phyloP scores from a whole-genome alignment of 2,329 filamentous ascomycete genomes.

The Colletotrichum shisoi region DNA sequence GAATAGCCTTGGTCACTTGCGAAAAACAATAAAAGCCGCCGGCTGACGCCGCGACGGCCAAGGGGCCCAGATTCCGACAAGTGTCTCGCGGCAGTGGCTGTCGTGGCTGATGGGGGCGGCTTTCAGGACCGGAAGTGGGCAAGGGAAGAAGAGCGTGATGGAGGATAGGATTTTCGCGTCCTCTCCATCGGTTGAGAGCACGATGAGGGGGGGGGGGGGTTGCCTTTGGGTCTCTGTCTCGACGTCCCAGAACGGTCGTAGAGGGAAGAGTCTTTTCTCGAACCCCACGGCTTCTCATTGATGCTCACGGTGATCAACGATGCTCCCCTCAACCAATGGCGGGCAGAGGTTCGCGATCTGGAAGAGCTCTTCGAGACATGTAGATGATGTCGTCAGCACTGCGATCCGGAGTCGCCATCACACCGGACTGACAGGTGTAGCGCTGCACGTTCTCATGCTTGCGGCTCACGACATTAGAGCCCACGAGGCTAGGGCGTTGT shows the following conservation, averaged over 20 bases:
- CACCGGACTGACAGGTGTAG: background rate
- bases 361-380: background rate
- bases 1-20: background rate
- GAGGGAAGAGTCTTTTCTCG: background rate
- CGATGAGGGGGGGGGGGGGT: no score
- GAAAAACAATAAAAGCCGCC: background rate
- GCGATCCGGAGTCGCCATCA: background rate
- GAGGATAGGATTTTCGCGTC: background rate
- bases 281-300: background rate
- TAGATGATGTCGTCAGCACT: background rate
- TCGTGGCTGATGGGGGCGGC: constrained; percentile 8
- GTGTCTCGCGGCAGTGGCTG: constrained; percentile 2
- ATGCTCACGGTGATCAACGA: background rate
- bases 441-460: background rate
- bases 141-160: background rate
- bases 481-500: background rate
- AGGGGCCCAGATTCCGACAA: background rate
- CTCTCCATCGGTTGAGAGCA: background rate
- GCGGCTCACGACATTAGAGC: background rate
- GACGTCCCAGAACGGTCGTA: background rate
- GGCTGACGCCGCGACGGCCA: background rate
- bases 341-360: no score
- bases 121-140: constrained; percentile 10
- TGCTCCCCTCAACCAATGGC: no score
- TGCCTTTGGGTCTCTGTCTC: background rate